Evolutionary conservation across 2,329 filamentous ascomycete genomes (phyloP).

Genomic region (Fusarium sp.): DNA sequence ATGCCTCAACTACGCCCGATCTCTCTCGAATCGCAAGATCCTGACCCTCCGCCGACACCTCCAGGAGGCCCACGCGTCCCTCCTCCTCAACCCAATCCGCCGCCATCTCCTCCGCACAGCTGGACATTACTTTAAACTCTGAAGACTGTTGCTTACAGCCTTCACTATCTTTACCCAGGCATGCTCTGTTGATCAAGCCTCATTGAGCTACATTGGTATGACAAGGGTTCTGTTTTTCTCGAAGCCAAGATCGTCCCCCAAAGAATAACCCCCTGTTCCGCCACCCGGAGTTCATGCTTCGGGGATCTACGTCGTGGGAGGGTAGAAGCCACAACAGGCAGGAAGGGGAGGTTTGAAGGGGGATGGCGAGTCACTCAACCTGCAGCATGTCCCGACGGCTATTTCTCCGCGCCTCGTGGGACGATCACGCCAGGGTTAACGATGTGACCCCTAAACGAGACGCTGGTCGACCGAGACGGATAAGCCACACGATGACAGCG

Average conservation of each 20-base stretch:
- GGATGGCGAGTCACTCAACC: background rate
- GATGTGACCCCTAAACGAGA: constrained; percentile 9
- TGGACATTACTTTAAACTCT: constrained; percentile 12
- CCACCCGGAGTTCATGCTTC: constrained; percentile 18
- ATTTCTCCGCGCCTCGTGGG: constrained; percentile 22
- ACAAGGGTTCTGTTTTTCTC: constrained; percentile 17
- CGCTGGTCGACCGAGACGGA: background rate
- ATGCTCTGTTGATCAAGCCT: constrained; percentile 24
- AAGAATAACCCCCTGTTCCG: constrained; percentile 19
- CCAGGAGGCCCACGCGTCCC: constrained; percentile 51
- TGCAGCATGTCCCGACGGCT: background rate
- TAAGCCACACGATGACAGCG: constrained; percentile 4
- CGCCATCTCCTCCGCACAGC: constrained; percentile 50
- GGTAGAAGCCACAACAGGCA: background rate
- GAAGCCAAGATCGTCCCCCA: constrained; percentile 13
- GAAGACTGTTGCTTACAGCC: background rate
- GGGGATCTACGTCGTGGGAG: constrained; percentile 19
- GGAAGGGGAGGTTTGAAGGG: background rate
- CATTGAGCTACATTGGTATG: constrained; percentile 15
- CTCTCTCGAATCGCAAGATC: constrained; percentile 30
- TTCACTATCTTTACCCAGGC: background rate
- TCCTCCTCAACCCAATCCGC: constrained; percentile 49
- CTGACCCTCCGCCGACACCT: constrained; percentile 50
- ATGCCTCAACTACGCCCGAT: constrained; percentile 19
- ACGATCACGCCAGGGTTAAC: constrained; percentile 31